Evolutionary conservation across 2,329 filamentous ascomycete species (phyloP), one percentile per base, ranked within the genome.

Genomic region (Calycina herbarum): DNA sequence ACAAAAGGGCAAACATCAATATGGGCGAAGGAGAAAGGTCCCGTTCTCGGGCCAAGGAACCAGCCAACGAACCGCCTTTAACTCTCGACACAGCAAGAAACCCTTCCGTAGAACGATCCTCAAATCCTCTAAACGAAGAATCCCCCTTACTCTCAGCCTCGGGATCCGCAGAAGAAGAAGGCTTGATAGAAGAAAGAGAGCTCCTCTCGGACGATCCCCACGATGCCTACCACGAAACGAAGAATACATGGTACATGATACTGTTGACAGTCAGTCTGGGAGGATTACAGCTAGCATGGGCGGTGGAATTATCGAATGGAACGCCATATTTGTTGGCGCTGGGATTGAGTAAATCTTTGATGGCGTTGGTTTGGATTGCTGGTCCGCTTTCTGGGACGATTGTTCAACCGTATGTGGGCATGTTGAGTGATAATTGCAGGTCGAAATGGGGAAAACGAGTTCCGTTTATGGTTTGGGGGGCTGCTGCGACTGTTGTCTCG

Each of bases 221-320:
- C 5, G 80, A 83, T 68, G 78, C 79, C 17, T 81, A 78, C 63
- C 84, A 93, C 73, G 82, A 85, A 67, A 89, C 90, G 29, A 96
- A 94, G 82, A 94, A 91, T 77, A 81, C 89, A 57, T 93, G 89
- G 88, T 96, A 96, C 78, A 82, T 98, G 73, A 86, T 96, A 71
- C 81, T 97, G 68, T 81, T 98, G 77, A 97, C 94, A 6, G 82
- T 97, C 68, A 89, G 91, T 75, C 91, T 97, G 71, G 92, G 92
- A 67, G 94, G 92, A 29, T 82, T 98, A 68, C 94, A 98, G 79
- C 91, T 98, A 71, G 93, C 94, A 33, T 98, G 94, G 94, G 94
- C 94, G 1, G 93, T 97, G 54, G 94, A 98, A 78, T 83, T 97
- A 54, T 96, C 93, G 63, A 94, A 96, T 80, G 94, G 94, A 72